Conservation (phyloP, 2,329 filamentous ascomycete genomes). For the Lecanicillium sp. region DNA sequence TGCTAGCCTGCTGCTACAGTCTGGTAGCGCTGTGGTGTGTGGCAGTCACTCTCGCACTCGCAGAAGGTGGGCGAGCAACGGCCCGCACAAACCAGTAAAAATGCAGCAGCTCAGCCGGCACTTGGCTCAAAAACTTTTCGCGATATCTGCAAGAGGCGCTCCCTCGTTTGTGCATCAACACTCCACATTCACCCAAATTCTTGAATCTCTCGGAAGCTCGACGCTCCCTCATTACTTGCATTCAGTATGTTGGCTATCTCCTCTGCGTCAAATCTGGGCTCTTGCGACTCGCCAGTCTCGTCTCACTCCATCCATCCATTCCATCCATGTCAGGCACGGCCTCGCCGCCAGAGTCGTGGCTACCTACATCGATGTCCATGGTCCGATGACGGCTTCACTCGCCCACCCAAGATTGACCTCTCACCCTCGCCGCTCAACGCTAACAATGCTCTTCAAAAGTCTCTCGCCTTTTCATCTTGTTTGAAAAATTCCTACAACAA, state of each 20-base stretch:
- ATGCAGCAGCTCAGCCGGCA: slow-evolving; percentile 9
- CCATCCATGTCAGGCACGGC: too few species aligned
- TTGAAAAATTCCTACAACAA: slow-evolving; percentile 17
- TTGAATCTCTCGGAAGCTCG: background rate
- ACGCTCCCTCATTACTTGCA: slow-evolving; percentile 1
- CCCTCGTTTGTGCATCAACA: slow-evolving; percentile 8
- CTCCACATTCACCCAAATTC: slow-evolving; percentile 4
- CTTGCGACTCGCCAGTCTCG: too few species aligned
- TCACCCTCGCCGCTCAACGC: background rate
- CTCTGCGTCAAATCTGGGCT: background rate
- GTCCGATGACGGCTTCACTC: too few species aligned
- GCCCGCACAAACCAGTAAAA: slow-evolving; percentile 9
- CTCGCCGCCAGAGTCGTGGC: too few species aligned
- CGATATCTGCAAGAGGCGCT: slow-evolving; percentile 8
- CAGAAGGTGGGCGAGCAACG: slow-evolving; percentile 6
- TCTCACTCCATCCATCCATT: too few species aligned
- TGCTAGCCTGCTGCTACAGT: background rate
- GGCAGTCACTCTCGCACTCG: background rate
- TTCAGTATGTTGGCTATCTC: slow-evolving; percentile 1
- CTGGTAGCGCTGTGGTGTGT: background rate
- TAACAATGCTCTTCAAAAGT: background rate
- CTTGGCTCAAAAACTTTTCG: slow-evolving; percentile 10
- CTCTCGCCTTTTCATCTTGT: slow-evolving; percentile 7
- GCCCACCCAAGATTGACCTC: background rate
- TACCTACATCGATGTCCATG: too few species aligned